Conservation (phyloP, 2,329 filamentous ascomycete genomes). For the Fusarium fujikuroi region DNA sequence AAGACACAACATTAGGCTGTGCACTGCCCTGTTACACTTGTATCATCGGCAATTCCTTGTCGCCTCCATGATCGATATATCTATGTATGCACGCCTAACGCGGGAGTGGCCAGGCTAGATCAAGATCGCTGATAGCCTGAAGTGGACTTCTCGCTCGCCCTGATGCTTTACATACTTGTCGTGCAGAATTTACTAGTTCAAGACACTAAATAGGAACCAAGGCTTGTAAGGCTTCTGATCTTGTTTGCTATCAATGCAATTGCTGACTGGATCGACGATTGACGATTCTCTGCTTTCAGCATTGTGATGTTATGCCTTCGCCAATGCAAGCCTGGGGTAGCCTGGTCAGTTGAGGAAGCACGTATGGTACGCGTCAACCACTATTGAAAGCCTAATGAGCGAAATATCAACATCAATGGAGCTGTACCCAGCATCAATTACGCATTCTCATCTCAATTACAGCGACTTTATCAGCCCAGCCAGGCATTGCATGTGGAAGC, state of each 20-base stretch:
- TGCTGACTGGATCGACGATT: constrained; percentile 23
- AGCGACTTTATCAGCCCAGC: background rate
- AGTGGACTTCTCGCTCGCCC: constrained; percentile 24
- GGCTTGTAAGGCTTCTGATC: constrained; percentile 17
- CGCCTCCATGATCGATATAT: constrained; percentile 6
- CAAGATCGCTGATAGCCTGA: constrained; percentile 26
- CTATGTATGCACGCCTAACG: constrained; percentile 21
- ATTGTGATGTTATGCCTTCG: background rate
- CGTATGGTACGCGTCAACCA: constrained; percentile 9
- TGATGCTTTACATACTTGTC: constrained; percentile 19
- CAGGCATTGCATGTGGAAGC: background rate
- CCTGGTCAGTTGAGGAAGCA: constrained; percentile 7
- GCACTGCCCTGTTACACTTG: constrained; percentile 27
- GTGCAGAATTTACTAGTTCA: constrained; percentile 32
- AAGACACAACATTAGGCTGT: constrained; percentile 32
- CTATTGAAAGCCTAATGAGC: background rate
- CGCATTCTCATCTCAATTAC: background rate
- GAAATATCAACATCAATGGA: background rate
- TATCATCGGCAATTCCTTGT: constrained; percentile 34
- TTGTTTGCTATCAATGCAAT: constrained; percentile 12
- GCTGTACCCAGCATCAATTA: background rate
- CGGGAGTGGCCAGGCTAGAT: constrained; percentile 23
- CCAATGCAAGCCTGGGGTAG: constrained; percentile 28
- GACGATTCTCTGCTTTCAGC: constrained; percentile 5
- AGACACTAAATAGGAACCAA: constrained; percentile 17